Percentiles rank a stretch among this genome's conserved stretches.
Conservation (phyloP, 1,139 yeast species). For the Diutina mesorugosa region DNA sequence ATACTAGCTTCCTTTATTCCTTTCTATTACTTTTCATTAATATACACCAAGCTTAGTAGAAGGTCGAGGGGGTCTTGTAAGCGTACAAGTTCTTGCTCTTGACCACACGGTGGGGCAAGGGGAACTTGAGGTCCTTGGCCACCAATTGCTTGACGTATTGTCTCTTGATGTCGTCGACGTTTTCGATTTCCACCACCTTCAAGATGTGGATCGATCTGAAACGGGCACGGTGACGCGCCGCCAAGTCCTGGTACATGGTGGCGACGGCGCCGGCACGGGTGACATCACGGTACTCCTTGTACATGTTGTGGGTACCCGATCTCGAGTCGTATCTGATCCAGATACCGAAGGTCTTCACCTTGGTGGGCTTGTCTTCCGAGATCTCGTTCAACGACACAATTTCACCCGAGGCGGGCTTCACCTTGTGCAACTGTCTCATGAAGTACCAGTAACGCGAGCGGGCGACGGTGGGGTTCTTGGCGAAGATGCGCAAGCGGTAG, state of each 20-base stretch:
- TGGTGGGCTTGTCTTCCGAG: slow-evolving; percentile 94
- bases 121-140: slow-evolving; percentile 95
- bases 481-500: slow-evolving; percentile 99
- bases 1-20: not conserved
- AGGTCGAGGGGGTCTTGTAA: slow-evolving; percentile 92
- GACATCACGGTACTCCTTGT: slow-evolving; percentile 99
- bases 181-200: slow-evolving; percentile 98
- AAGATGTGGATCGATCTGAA: slow-evolving; percentile 97
- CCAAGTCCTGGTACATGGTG: slow-evolving; percentile 98
- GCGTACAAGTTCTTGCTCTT: slow-evolving; percentile 82
- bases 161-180: slow-evolving; percentile 97
- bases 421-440: slow-evolving; percentile 98
- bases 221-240: slow-evolving; percentile 99
- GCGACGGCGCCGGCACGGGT: slow-evolving; percentile 99
- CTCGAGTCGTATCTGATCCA: slow-evolving; percentile 99
- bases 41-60: slow-evolving; percentile 43
- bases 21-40: slow-evolving; percentile 1
- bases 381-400: slow-evolving; percentile 86
- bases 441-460: slow-evolving; percentile 99
- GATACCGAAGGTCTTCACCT: slow-evolving; percentile 99
- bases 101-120: slow-evolving; percentile 99
- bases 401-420: slow-evolving; percentile 99
- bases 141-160: slow-evolving; percentile 98
- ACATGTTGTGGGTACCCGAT: slow-evolving; percentile 99
- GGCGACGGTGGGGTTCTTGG: slow-evolving; percentile 98